Percentiles rank a stretch among this genome's conserved stretches.
Conservation (phyloP, 2,329 filamentous ascomycete species). For the Ascomycota sp. region DNA sequence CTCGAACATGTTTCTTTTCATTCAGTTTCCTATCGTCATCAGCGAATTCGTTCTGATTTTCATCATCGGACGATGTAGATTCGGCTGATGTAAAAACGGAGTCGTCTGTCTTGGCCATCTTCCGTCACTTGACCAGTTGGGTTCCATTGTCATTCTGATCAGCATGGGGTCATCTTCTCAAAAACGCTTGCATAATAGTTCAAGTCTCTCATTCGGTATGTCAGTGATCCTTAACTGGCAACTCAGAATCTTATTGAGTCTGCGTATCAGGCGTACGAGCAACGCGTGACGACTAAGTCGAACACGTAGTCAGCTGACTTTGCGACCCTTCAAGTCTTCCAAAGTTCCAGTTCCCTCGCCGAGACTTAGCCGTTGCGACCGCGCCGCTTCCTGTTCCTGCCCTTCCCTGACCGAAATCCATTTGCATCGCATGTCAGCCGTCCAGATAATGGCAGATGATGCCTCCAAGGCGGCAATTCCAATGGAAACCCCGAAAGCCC, state of each 20-base stretch:
- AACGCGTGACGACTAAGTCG: not conserved
- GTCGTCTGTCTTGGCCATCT: constrained; percentile 7
- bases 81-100: constrained; percentile 5
- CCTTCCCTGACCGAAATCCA: not conserved
- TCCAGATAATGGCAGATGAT: constrained; percentile 12
- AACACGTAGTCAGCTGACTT: constrained; percentile 20
- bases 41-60: constrained; percentile 1
- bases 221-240: not conserved
- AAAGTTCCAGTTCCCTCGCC: not conserved
- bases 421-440: not conserved
- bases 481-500: constrained; percentile 5
- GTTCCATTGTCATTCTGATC: constrained; percentile 2
- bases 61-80: constrained; percentile 5
- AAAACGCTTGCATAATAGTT: constrained; percentile 17
- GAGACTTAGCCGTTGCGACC: no score
- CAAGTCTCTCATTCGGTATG: not conserved
- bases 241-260: no score
- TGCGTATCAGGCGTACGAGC: not conserved
- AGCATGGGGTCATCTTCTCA: constrained; percentile 10
- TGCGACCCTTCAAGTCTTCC: not conserved
- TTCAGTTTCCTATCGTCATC: not conserved
- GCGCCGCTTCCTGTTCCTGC: no score
- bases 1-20: constrained; percentile 2
- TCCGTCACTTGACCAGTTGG: constrained; percentile 13
- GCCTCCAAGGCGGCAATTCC: constrained; percentile 5